Evolutionary conservation across 345 rosid genomes (phyloP).

Genomic region (Tarenaya hassleriana): DNA sequence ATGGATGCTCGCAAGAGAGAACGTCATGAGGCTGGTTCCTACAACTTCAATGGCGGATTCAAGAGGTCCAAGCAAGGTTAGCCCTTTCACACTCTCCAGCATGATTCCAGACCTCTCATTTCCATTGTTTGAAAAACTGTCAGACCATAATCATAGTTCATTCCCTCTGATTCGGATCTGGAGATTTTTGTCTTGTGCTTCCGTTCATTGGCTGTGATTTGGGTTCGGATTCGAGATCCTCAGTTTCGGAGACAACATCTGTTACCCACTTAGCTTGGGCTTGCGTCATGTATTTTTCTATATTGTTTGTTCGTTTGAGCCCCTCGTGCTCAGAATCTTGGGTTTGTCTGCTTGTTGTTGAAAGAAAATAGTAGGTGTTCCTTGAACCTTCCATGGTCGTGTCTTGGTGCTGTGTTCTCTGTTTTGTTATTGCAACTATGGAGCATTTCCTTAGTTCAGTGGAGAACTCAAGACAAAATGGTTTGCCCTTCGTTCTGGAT

Average conservation of each 20-base stretch:
- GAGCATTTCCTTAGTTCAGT: no score
- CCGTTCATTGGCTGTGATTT: neutral
- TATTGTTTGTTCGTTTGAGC: no score
- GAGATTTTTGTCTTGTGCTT: neutral
- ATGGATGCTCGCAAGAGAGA: conserved; percentile 77
- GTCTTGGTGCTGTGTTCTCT: no score
- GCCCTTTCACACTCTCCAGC: no score
- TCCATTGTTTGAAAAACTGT: conserved; percentile 9
- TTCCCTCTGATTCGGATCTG: neutral
- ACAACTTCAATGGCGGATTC: conserved; percentile 58
- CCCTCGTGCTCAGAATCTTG: neutral
- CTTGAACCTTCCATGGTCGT: neutral
- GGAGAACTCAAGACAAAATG: no score
- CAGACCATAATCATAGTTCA: neutral
- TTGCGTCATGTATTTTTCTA: neutral
- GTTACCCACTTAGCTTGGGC: no score
- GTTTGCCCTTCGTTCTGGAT: no score
- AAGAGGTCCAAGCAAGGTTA: conserved; percentile 50
- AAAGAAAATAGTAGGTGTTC: conserved; percentile 3
- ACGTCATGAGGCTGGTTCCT: conserved; percentile 43
- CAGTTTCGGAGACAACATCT: no score
- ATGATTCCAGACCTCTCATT: neutral
- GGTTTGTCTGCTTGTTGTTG: conserved; percentile 3
- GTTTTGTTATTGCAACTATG: no score
- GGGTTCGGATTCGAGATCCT: neutral